phyloP scores from a whole-genome alignment of 306 rosid species.

The Quercus wislizeni region DNA sequence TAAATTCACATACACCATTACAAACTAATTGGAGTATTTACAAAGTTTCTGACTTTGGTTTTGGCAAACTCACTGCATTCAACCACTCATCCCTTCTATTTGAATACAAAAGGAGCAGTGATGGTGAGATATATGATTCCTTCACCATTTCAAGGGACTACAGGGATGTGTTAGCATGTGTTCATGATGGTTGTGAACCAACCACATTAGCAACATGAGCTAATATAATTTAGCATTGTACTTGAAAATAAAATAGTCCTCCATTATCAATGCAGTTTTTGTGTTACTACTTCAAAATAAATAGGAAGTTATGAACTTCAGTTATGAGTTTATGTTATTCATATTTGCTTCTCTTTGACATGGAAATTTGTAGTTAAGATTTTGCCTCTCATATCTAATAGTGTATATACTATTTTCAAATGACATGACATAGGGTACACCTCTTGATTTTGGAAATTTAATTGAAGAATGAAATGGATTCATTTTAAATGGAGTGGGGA shows the following conservation, averaged over 20 bases:
- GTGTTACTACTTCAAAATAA: not conserved
- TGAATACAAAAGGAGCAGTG: slow-evolving; percentile 51
- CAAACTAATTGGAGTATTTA: slow-evolving; percentile 40
- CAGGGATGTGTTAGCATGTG: slow-evolving; percentile 54
- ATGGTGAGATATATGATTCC: slow-evolving; percentile 43
- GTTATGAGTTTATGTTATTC: too few species aligned
- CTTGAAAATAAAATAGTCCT: not conserved
- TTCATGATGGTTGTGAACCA: slow-evolving; percentile 53
- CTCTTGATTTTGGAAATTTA: too few species aligned
- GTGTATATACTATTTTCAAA: not conserved
- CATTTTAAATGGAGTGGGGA: too few species aligned
- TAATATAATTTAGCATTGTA: not conserved
- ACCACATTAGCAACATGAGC: slow-evolving; percentile 37
- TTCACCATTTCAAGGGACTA: slow-evolving; percentile 59
- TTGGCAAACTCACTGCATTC: slow-evolving; percentile 52
- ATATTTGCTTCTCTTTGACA: too few species aligned
- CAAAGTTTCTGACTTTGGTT: slow-evolving; percentile 48
- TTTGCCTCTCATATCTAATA: too few species aligned
- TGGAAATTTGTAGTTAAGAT: too few species aligned
- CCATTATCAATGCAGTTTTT: not conserved
- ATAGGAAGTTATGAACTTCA: not conserved
- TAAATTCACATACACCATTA: slow-evolving; percentile 13
- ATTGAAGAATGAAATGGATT: too few species aligned
- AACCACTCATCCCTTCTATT: slow-evolving; percentile 43
- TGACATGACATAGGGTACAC: too few species aligned